These are phyloP conservation scores for Garcileccinum viscosum DNA, from an alignment of 1,284 basidiomycete species.

Conservation along the genomic window DNA sequence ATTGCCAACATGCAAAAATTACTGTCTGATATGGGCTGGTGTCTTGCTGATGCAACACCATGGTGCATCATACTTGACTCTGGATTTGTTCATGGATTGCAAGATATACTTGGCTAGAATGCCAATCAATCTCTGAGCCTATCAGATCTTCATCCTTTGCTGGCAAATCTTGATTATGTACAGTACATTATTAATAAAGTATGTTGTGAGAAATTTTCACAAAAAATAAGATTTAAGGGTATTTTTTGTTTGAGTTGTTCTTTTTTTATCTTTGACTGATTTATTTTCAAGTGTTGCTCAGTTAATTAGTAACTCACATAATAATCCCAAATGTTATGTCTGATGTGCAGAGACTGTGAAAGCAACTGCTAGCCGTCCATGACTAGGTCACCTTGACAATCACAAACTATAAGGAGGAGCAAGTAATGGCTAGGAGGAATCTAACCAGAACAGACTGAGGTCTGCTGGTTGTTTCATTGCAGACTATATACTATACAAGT, in stretches of 20 bases:
- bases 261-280: not conserved
- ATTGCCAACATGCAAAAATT: conserved; percentile 2
- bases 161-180: conserved; percentile 34
- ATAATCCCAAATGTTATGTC: conserved; percentile 16
- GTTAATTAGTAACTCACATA: not conserved
- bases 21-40: conserved; percentile 17
- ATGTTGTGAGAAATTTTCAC: conserved; percentile 14
- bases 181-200: conserved; percentile 25
- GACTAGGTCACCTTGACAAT: too few relatives aligned
- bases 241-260: not conserved
- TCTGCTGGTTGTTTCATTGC: too few relatives aligned
- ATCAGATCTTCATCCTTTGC: conserved; percentile 35
- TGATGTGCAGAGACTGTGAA: conserved; percentile 8
- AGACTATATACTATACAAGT: too few relatives aligned
- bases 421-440: too few relatives aligned
- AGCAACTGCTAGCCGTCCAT: not conserved
- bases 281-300: not conserved
- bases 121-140: conserved; percentile 5
- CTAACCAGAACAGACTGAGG: too few relatives aligned
- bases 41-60: conserved; percentile 37
- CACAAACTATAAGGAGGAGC: too few relatives aligned
- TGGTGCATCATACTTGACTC: conserved; percentile 27
- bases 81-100: conserved; percentile 27
- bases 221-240: conserved; percentile 34
- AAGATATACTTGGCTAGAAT: conserved; percentile 22